These are phyloP conservation scores for Colletotrichum horii DNA, from an alignment of 2,329 filamentous ascomycete genomes.

Conservation along the genomic window DNA sequence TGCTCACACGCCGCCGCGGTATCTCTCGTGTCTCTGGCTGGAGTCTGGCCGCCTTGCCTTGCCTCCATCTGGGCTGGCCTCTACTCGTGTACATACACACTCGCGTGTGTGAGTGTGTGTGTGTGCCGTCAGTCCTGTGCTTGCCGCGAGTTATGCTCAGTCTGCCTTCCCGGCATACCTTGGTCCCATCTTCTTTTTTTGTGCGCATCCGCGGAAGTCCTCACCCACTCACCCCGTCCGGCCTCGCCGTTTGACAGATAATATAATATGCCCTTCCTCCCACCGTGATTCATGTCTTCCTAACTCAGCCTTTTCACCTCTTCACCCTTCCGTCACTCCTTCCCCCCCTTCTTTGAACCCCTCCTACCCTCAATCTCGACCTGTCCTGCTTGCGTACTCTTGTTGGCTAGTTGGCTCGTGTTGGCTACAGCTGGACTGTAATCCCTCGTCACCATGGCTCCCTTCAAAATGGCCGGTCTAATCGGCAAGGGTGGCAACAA, in stretches of 20 bases:
- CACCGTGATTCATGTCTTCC: conserved; percentile 5
- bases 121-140: not conserved
- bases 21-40: conserved; percentile 12
- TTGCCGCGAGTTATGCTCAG: conserved; percentile 10
- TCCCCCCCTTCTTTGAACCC: conserved; percentile 2
- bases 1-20: conserved; percentile 16
- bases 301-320: conserved; percentile 4
- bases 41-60: conserved; percentile 10
- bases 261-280: conserved; percentile 22
- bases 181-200: conserved; percentile 18
- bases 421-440: conserved; percentile 23
- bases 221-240: conserved; percentile 11
- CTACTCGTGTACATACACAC: not conserved
- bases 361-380: conserved; percentile 1
- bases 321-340: conserved; percentile 15
- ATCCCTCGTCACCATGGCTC: conserved; percentile 15
- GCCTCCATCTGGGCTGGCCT: not conserved
- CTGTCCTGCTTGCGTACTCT: conserved; percentile 7
- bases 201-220: conserved; percentile 15
- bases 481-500: conserved; percentile 23
- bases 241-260: conserved; percentile 21
- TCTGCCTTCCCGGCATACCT: conserved; percentile 5
- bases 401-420: conserved; percentile 2
- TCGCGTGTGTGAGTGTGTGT: not conserved
- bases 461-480: conserved; percentile 21